Evolutionary conservation across 352 stramenopile genomes (phyloP).

Genomic region (Globisporangium nodosum): DNA sequence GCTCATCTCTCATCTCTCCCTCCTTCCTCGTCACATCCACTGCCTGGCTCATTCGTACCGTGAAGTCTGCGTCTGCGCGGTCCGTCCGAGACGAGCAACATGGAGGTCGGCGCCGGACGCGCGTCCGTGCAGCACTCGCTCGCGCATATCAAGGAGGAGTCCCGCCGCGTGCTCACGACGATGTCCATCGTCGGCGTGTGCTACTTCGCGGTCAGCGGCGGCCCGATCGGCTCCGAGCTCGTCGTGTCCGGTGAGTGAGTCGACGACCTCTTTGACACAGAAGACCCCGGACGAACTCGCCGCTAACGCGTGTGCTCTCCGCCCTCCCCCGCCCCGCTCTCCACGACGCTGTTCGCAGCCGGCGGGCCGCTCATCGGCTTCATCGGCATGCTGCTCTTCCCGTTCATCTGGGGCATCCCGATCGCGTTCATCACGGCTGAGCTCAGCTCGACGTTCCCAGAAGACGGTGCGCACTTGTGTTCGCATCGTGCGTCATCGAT

Average conservation of each 20-base stretch:
- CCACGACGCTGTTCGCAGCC: constrained; percentile 6
- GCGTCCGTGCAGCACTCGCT: constrained; percentile 24
- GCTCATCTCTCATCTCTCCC: constrained; percentile 5
- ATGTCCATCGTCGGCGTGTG: constrained; percentile 50
- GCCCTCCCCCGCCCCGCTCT: neutral
- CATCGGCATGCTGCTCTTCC: constrained; percentile 82
- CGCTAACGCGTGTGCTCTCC: neutral
- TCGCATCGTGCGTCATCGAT: neutral
- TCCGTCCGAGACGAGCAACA: constrained; percentile 23
- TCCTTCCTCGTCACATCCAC: neutral
- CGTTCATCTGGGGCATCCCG: constrained; percentile 87
- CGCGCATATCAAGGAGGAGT: constrained; percentile 34
- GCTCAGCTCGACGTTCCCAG: constrained; percentile 85
- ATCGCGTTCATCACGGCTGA: constrained; percentile 92
- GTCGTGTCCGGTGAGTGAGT: constrained; percentile 29
- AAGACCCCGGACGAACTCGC: neutral
- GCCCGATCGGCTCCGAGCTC: constrained; percentile 35
- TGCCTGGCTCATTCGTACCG: neutral
- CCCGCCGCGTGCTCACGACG: constrained; percentile 44
- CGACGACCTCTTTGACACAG: neutral
- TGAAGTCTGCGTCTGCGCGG: constrained; percentile 15
- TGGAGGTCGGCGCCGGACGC: constrained; percentile 23
- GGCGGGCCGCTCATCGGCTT: constrained; percentile 71
- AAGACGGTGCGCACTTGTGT: constrained; percentile 39
- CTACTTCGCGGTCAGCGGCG: constrained; percentile 50